Evolutionary conservation across 169 alveolate genomes (phyloP), one percentile per base, ranked within the genome.

Genomic region (Plasmodium blacklocki): DNA sequence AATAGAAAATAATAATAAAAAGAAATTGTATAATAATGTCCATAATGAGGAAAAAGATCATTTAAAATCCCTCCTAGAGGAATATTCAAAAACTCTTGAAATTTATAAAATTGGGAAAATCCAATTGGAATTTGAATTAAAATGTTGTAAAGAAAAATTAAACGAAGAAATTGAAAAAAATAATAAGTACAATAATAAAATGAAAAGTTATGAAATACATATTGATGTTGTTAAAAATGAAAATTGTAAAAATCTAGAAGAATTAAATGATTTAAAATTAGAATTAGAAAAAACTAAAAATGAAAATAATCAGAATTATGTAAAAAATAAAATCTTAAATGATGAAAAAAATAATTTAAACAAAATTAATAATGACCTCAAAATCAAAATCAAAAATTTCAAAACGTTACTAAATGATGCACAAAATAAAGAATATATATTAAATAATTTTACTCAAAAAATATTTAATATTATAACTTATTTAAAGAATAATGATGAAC

Each of bases 101-200:
- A 12, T 50, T 5, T 50, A 58, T 14, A 71, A 78, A 39, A 43
- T 11, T 2, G 78, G 63, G 15, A 78, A 59, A 19, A 49, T 21
- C 12, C 23, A 78, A 66, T 14, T 23, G 0, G 71, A 52, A 12
- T 64, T 49, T 3, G 89, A 78, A 47, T 45, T 78, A 58, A 66
- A 78, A 32, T 50, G 12, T 58, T 64, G 72, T 47, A 78, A 66
- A 59, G 26, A 78, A 15, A 67, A 78, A 21, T 26, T 78, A 66
- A 67, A 66, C 2, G 89, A 78, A 21, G 78, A 78, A 78, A 66
- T 78, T 26, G 64, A 78, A 78, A 64, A 32, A 15, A 78, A 78
- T 49, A 70, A 64, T 64, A 63, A 43, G 5, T 78, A 64, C 23
- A 64, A 9, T 12, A 66, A 66, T 18, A 78, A 78, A 58, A 49